Conservation (phyloP, 345 rosid species). For the Luvunga scandens region DNA sequence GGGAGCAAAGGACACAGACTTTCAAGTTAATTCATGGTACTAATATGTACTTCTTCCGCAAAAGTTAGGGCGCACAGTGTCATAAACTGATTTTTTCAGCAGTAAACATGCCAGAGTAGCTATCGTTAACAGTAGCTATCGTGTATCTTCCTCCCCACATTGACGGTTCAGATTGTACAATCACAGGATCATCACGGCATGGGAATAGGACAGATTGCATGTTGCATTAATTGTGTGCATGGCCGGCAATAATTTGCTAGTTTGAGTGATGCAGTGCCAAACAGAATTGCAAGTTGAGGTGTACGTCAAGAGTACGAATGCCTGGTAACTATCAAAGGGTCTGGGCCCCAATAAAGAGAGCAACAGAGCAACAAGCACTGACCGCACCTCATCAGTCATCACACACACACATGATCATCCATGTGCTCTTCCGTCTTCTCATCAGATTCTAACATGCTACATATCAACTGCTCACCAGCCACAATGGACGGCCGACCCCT, state of each 20-base stretch:
- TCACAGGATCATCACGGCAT: too few species aligned
- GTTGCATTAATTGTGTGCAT: background rate
- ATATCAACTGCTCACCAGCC: background rate
- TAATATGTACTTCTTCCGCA: background rate
- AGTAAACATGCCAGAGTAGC: too few species aligned
- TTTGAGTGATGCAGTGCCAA: background rate
- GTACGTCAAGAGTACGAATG: constrained; percentile 29
- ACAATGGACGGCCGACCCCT: constrained; percentile 2
- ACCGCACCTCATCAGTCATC: background rate
- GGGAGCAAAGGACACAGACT: background rate
- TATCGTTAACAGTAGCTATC: too few species aligned
- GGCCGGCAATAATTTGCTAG: background rate
- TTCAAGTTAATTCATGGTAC: background rate
- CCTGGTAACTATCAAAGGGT: constrained; percentile 16
- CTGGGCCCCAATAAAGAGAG: constrained; percentile 15
- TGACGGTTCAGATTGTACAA: too few species aligned
- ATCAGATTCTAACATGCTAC: background rate
- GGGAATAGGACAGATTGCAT: background rate
- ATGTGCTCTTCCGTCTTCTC: constrained; percentile 25
- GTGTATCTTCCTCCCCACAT: too few species aligned
- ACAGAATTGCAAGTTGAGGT: constrained; percentile 24
- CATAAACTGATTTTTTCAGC: background rate
- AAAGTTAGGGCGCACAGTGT: background rate
- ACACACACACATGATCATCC: constrained; percentile 21
- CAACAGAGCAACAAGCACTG: constrained; percentile 27